Evolutionary conservation across 2,329 filamentous ascomycete species (phyloP), one percentile per base, ranked within the genome.

Genomic region (Fonsecaea pedrosoi): DNA sequence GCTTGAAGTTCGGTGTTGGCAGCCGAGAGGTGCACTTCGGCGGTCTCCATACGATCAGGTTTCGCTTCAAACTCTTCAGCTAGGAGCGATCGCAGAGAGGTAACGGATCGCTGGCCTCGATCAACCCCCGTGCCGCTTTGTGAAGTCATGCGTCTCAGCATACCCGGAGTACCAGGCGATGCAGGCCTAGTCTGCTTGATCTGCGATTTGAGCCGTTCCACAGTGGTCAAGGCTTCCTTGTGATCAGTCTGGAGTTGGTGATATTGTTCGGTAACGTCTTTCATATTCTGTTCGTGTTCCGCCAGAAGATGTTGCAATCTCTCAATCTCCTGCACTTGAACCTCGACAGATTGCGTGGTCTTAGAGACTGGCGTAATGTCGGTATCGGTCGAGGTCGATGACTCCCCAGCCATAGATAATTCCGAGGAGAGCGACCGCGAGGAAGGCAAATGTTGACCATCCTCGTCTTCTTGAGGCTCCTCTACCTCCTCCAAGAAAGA

Each of bases 341-440:
- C 66, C 40, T 71, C 70, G n/a, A 58, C 48, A 4, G 70, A 70
- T 3, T 32, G 54, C 4, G 60, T 38, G n/a, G 59, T 48, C 53
- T 71, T 70, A 42, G 68, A 71, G 7, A 71, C 60, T 18, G 70
- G 70, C 37, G 70, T 71, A 57, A 71, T 69, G 53, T 71, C 70
- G 38, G 70, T 71, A 57, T 89, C 88, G 70, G 83, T 83, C 70
- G 87, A 89, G 74, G 84, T 84, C 73, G 87, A 87, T 76, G 90
- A 92, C 75, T 91, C 91, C 86, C 90, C 87, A 83, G 87, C 92
- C 78, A 90, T 96, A 75, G 92, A 96, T 78, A 97, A 86, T 82
- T 98, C 95, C 81, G 92, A 95, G 72, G 92, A 97, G 73, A 97
- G 90, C 75, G 93, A 97, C 78, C 90, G 92, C 82, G 92, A 94